These are phyloP conservation scores for Fusarium marasasianum DNA, from an alignment of 2,329 filamentous ascomycete species.

Conservation along the genomic window DNA sequence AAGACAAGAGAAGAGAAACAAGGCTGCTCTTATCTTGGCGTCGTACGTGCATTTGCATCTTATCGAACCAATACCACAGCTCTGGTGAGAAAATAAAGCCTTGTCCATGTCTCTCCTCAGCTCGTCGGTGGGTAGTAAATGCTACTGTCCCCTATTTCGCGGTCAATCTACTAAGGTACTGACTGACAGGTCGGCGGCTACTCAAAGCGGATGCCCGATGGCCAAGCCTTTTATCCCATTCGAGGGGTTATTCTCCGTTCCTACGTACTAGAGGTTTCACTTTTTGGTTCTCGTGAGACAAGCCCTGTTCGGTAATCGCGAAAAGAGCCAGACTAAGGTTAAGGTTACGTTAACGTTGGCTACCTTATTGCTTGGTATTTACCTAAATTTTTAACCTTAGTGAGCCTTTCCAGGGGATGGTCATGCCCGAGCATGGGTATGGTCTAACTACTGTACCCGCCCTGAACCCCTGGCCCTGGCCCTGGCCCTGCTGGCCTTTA, in stretches of 20 bases:
- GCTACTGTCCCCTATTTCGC: slow-evolving; percentile 2
- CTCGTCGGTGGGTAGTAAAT: neutral
- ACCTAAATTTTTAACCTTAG: slow-evolving; percentile 13
- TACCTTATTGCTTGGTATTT: neutral
- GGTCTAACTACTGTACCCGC: neutral
- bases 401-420: neutral
- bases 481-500: neutral
- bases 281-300: slow-evolving; percentile 13
- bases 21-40: slow-evolving; percentile 12
- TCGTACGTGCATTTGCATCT: slow-evolving; percentile 6
- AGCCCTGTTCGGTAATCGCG: slow-evolving; percentile 25
- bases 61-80: neutral
- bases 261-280: slow-evolving; percentile 7
- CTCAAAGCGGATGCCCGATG: neutral
- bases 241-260: slow-evolving; percentile 23
- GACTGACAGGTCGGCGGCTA: slow-evolving; percentile 1
- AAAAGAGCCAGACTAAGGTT: neutral
- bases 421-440: neutral
- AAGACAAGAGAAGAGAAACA: neutral
- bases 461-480: slow-evolving; percentile 2
- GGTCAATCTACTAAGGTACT: neutral
- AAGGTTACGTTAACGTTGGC: slow-evolving; percentile 5
- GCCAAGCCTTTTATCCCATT: slow-evolving; percentile 8
- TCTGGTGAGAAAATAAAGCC: neutral
- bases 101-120: neutral